Base-by-base conservation (phyloP, 2,329 filamentous ascomycete species). In the Lasiodiplodia sp. region DNA sequence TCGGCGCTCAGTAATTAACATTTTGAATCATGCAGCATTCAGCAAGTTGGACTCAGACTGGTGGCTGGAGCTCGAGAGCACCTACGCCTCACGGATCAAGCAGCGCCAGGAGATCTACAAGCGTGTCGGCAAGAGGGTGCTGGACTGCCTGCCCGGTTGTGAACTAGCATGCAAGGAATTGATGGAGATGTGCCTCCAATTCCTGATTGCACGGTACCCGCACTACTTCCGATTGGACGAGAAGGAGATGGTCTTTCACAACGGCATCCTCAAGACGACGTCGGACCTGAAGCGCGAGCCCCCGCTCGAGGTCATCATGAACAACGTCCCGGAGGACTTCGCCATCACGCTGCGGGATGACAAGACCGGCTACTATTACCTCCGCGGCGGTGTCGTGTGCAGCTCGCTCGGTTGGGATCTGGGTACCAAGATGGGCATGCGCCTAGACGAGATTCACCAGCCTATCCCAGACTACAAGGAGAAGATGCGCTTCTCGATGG, bases 401-500 rank as follows among this genome's bases (percentile, higher is more conserved):
- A 94, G 91, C 6, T 87, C 91, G 0, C 80, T 97, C 0, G 93
- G 93, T 1, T 97, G 93, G 93, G 92, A 91, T 71, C 81, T 96
- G 0, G 86, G 83, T 0, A 86, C 86, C 28, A 96, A 96, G 81
- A 89, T 96, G 66, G 92, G 92, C 0, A 79, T 89, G 72, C 85
- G 86, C 25, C 81, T 97, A 16, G 83, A 89, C 12, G 86, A 89
- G 68, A 95, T 97, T 70, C 93, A 97, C 75, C 80, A 80, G 1
- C 85, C 86, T 0, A 91, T 97, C 25, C 93, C 93, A 0, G 92
- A 96, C 73, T 96, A 95, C 78, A 92, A 92, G 72, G 90, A 92
- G 77, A 96, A 94, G 82, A 94, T 96, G 91, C 87, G 91, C 47
- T 91, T 93, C 71, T 94, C 91, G 51, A 94, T 97, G 91, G 92